phyloP scores from a whole-genome alignment of 176 grass and related monocot genomes.

The Avena insularis region DNA sequence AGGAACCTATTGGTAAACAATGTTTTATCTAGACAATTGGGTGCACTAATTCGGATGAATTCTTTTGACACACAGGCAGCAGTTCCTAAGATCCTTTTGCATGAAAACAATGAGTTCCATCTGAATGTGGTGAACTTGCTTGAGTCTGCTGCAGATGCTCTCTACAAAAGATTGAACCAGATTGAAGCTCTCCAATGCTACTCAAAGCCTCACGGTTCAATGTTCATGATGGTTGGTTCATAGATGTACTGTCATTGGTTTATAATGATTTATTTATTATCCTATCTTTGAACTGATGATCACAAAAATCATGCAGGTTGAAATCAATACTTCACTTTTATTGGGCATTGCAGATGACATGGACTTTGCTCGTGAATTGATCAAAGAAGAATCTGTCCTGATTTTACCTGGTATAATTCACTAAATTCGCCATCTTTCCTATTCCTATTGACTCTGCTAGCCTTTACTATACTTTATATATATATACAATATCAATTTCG shows the following conservation, averaged over 20 bases:
- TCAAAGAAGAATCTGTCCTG: conserved; percentile 92
- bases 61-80: conserved; percentile 55
- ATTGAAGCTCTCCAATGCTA: conserved; percentile 73
- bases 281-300: not conserved
- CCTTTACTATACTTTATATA: not conserved
- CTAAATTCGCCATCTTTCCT: not conserved
- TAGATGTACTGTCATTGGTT: not conserved
- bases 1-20: not conserved
- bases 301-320: conserved; percentile 58
- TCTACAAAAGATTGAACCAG: conserved; percentile 63
- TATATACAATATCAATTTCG: not conserved
- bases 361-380: conserved; percentile 77
- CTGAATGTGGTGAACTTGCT: conserved; percentile 54
- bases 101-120: conserved; percentile 70
- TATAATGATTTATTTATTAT: not conserved
- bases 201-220: conserved; percentile 79
- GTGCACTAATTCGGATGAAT: not conserved
- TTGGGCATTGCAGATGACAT: conserved; percentile 70
- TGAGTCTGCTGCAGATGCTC: conserved; percentile 62
- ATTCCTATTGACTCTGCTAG: not conserved
- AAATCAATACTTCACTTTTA: conserved; percentile 72
- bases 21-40: not conserved
- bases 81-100: conserved; percentile 66
- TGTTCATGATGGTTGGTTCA: conserved; percentile 92
- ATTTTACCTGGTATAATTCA: conserved; percentile 68